Evolutionary conservation across 306 rosid species (phyloP).

Genomic region (Alnus rubra): DNA sequence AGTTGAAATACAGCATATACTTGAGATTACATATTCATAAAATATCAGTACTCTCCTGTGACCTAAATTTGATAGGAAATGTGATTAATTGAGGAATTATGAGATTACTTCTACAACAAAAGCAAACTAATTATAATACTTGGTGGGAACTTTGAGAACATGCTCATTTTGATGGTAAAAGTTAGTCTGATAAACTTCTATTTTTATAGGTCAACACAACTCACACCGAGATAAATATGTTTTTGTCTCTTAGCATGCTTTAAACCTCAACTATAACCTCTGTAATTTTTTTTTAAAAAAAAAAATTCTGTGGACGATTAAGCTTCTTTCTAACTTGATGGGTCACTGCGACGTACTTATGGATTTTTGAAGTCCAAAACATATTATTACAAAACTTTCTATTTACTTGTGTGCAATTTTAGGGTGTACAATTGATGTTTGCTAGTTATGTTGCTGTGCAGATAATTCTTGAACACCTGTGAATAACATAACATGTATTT

Average conservation of each 20-base stretch:
- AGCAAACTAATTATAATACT: neutral
- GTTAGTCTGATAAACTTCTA: neutral
- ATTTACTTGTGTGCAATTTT: neutral
- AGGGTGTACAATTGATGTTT: neutral
- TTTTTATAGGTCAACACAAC: neutral
- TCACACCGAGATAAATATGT: neutral
- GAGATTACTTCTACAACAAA: neutral
- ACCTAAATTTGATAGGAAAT: neutral
- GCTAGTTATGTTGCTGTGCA: slow-evolving; percentile 2
- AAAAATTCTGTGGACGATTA: neutral
- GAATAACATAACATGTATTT: neutral
- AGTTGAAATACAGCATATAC: neutral
- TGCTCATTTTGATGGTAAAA: neutral
- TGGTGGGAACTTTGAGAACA: slow-evolving; percentile 1
- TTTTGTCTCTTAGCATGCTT: neutral
- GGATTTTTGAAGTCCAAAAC: neutral
- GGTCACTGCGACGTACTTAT: neutral
- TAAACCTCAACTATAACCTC: neutral
- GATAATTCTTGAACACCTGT: neutral
- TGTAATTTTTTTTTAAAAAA: neutral
- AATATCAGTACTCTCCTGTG: neutral
- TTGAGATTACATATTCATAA: neutral
- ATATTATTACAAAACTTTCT: neutral
- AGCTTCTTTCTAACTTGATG: neutral
- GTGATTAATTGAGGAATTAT: slow-evolving; percentile 1